Evolutionary conservation across 495 filamentous ascomycete species (phyloP).

Genomic region (Podospora didyma): DNA sequence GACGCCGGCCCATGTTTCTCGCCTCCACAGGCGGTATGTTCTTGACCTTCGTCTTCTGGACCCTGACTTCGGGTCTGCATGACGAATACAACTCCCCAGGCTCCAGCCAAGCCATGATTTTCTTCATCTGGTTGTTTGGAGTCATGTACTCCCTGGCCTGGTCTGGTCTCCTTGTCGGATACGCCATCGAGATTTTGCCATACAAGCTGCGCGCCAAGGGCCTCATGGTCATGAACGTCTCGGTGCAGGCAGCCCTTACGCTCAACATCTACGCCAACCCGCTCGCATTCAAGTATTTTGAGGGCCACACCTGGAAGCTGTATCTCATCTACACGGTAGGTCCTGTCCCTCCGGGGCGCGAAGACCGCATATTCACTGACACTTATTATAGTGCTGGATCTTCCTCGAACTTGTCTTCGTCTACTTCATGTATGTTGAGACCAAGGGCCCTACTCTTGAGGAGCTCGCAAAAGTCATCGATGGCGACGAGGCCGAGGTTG

Average conservation of each 20-base stretch:
- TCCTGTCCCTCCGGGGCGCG: not conserved
- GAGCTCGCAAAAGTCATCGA: constrained; percentile 61
- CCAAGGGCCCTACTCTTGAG: constrained; percentile 59
- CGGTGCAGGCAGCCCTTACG: constrained; percentile 46
- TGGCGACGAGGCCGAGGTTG: constrained; percentile 50
- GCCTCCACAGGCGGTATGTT: constrained; percentile 57
- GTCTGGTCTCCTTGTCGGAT: constrained; percentile 62
- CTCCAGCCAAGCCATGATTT: constrained; percentile 47
- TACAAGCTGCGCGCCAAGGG: constrained; percentile 64
- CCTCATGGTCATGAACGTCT: constrained; percentile 50
- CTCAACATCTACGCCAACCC: constrained; percentile 60
- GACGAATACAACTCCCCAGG: constrained; percentile 34
- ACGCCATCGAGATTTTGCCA: constrained; percentile 67
- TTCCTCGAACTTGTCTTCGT: constrained; percentile 55
- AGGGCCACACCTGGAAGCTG: constrained; percentile 50
- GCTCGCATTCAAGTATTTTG: constrained; percentile 51
- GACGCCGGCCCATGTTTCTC: constrained; percentile 57
- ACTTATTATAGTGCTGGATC: constrained; percentile 43
- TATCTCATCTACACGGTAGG: constrained; percentile 59
- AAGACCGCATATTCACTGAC: not conserved
- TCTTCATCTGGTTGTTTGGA: constrained; percentile 54
- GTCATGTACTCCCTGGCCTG: constrained; percentile 58
- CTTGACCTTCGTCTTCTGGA: constrained; percentile 55
- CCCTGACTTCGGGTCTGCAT: constrained; percentile 36
- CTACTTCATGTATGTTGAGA: constrained; percentile 66